Evolutionary conservation across 768 basidiomycete genomes (phyloP).

Genomic region (Lactifluus pinguis): DNA sequence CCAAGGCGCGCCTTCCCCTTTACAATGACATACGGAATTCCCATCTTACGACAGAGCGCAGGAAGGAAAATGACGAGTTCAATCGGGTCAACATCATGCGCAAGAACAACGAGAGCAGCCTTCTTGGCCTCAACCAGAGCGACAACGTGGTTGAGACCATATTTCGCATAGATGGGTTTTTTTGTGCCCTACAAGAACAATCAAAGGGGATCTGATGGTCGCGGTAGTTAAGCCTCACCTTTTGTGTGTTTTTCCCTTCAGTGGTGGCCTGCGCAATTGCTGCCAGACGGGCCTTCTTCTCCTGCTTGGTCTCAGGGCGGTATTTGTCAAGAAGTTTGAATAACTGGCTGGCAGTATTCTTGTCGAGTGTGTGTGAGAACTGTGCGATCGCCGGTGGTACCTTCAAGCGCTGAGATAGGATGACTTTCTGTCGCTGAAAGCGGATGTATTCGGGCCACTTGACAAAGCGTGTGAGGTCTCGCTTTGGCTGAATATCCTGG

Average conservation of each 20-base stretch:
- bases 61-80: constrained; percentile 98
- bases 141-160: constrained; percentile 94
- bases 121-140: constrained; percentile 97
- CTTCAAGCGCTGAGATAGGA: constrained; percentile 95
- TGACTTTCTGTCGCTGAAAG: constrained; percentile 97
- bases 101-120: constrained; percentile 90
- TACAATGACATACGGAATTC: constrained; percentile 96
- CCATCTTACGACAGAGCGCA: constrained; percentile 99
- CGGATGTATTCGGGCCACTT: constrained; percentile 99
- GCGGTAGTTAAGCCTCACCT: constrained; percentile 29
- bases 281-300: constrained; percentile 92
- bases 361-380: constrained; percentile 95
- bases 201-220: background rate
- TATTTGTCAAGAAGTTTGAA: constrained; percentile 99
- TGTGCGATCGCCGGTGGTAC: constrained; percentile 97
- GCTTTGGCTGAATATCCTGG: constrained; percentile 84
- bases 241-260: constrained; percentile 64
- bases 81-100: constrained; percentile 97
- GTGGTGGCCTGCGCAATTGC: constrained; percentile 69
- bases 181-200: constrained; percentile 54
- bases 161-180: constrained; percentile 94
- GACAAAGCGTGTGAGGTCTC: constrained; percentile 93
- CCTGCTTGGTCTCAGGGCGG: constrained; percentile 87
- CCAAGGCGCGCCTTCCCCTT: constrained; percentile 98
- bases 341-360: constrained; percentile 96